Percentiles rank a stretch among this genome's conserved stretches.
Conservation (phyloP, 305 asterid species). For the Fraxinus albicans region DNA sequence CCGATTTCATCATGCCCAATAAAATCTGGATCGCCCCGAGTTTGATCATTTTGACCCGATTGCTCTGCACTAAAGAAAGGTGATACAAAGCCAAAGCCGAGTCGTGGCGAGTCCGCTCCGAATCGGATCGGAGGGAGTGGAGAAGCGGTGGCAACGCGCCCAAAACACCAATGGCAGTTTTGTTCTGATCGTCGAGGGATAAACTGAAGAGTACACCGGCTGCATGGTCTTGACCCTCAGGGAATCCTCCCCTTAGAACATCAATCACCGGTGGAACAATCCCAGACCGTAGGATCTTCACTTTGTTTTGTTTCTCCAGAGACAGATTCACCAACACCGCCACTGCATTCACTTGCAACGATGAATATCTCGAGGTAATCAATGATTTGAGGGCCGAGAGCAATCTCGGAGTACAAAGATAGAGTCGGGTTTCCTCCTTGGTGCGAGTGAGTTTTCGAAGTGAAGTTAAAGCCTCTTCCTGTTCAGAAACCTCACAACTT, state of each 20-base stretch:
- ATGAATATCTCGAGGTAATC: conserved; percentile 49
- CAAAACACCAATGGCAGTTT: conserved; percentile 80
- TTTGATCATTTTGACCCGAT: conserved; percentile 67
- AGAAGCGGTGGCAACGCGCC: conserved; percentile 84
- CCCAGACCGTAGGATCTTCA: conserved; percentile 82
- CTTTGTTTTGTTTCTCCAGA: conserved; percentile 69
- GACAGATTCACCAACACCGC: conserved; percentile 83
- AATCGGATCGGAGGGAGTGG: conserved; percentile 68
- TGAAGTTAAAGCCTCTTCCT: conserved; percentile 60
- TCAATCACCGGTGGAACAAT: conserved; percentile 77
- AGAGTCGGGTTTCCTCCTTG: conserved; percentile 60
- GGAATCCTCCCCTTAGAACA: conserved; percentile 55
- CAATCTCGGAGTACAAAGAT: conserved; percentile 64
- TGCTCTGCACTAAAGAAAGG: conserved; percentile 69
- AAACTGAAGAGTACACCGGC: conserved; percentile 88
- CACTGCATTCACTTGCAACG: conserved; percentile 69
- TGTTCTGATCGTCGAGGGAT: conserved; percentile 77
- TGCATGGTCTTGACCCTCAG: conserved; percentile 80
- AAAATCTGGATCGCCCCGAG: conserved; percentile 56
- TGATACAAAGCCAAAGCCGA: conserved; percentile 78
- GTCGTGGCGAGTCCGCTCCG: conserved; percentile 78
- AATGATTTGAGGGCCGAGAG: conserved; percentile 51
- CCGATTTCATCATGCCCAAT: conserved; percentile 57
- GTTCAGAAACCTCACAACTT: conserved; percentile 63
- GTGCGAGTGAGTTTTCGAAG: conserved; percentile 75